Base-by-base conservation (phyloP, 352 stramenopile species). In the Globisporangium rhizosaccharum region DNA sequence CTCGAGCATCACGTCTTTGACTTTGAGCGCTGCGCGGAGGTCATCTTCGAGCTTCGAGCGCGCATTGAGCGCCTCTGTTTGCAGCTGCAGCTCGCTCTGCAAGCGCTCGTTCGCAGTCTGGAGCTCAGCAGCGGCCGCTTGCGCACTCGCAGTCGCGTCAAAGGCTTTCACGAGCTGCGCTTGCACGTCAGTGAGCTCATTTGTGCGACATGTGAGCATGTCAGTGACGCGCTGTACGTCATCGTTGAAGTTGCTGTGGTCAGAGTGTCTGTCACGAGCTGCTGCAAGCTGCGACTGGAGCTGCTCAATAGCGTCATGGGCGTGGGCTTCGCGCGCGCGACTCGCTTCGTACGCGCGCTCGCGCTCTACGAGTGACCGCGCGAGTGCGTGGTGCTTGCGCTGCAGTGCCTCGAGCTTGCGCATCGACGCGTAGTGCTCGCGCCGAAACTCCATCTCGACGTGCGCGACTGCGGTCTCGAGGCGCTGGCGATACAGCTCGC, bases 1-100 rank as follows among this genome's bases (percentile, higher is more conserved):
- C 12, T 79, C 72, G 7, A 88, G 68, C 77, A 91, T 91, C 0
- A 88, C 72, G 28, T 91, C 75, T 51, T 89, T 88, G 5, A 88
- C 79, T 54, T 85, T 87, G 3, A 88, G 12, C 2, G 76, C 75
- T 28, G 81, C 76, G 15, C 75, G 70, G 20, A 80, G 56, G 61
- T 88, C 75, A 20, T 74, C 70, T 51, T 88, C 75, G 37, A 82
- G 66, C n/a, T 69, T 71, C 26, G 73, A 65, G 65, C 71, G 79
- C 0, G 17, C n/a, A 17, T 60, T 47, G 0, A 54, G 44, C 14
- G 71, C 60, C 11, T 68, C 63, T 8, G 73, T 50, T 3, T 76
- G 28, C 11, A 20, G n/a, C 30, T 54, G 33, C 11, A 81, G 53
- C 14, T 87, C 75, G 0, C 44, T 37, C 51, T 37, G 50, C 9